A percentile compares a stretch with the other conserved stretches of the same genome.
Evolutionary conservation across 805 yeast species (phyloP).

Genomic region (Yamadazyma takamatsuzukensis): DNA sequence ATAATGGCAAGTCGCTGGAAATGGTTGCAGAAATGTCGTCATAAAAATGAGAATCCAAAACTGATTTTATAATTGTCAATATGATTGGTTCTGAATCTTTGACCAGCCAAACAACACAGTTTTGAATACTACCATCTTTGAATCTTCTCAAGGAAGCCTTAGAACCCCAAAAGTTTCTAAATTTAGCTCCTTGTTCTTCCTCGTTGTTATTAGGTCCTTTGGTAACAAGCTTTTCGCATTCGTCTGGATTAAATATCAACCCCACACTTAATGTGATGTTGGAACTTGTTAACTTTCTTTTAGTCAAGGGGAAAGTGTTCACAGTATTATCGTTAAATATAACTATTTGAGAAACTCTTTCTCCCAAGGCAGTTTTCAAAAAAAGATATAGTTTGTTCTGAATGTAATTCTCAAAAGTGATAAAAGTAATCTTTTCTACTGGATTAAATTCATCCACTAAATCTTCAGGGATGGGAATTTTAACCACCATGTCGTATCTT

Average conservation of each 20-base stretch:
- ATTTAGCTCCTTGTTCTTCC: constrained; percentile 53
- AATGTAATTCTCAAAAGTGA: constrained; percentile 65
- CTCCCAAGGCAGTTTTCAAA: constrained; percentile 55
- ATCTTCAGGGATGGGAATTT: constrained; percentile 45
- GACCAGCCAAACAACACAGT: constrained; percentile 85
- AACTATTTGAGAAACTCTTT: constrained; percentile 38
- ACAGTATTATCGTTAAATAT: constrained; percentile 24
- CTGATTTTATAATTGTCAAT: constrained; percentile 58
- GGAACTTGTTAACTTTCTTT: constrained; percentile 48
- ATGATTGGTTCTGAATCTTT: constrained; percentile 57
- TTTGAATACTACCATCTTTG: constrained; percentile 86
- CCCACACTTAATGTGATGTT: constrained; percentile 49
- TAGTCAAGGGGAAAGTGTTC: constrained; percentile 38
- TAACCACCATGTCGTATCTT: constrained; percentile 63
- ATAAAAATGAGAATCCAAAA: constrained; percentile 61
- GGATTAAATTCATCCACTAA: constrained; percentile 55
- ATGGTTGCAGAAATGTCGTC: constrained; percentile 37
- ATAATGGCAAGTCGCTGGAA: constrained; percentile 35
- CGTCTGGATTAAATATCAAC: constrained; percentile 62
- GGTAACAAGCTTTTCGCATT: constrained; percentile 77
- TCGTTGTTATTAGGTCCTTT: constrained; percentile 74
- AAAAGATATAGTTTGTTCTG: constrained; percentile 58
- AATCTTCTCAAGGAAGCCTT: constrained; percentile 84
- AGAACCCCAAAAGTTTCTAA: constrained; percentile 86
- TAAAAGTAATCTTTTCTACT: constrained; percentile 64